Conservation (phyloP, 2,329 filamentous ascomycete species). For the Ophiostoma sp. region DNA sequence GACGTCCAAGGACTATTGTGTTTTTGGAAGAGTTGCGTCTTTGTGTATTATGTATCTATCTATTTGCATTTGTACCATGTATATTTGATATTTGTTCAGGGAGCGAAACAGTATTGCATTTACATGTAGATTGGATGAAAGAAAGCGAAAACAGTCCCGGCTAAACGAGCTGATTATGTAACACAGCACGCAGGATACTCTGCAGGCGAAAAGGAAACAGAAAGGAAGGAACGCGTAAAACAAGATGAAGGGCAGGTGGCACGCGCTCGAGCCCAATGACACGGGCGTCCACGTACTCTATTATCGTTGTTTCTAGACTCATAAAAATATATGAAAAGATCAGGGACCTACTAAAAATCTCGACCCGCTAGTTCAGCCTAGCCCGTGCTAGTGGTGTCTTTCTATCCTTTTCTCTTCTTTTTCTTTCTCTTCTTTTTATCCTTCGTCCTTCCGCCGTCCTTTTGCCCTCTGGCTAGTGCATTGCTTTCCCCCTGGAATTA, state of each 20-base stretch:
- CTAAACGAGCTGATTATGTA: background rate
- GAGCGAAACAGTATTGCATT: background rate
- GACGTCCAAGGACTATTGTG: background rate
- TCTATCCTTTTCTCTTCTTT: slow-evolving; percentile 11
- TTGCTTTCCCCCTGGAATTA: slow-evolving; percentile 6
- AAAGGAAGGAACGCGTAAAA: background rate
- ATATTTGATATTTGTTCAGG: background rate
- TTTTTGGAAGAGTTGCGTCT: background rate
- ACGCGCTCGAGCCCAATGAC: slow-evolving; percentile 6
- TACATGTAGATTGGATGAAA: no score
- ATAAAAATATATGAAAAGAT: background rate
- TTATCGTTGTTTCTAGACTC: background rate
- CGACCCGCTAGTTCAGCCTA: slow-evolving; percentile 19
- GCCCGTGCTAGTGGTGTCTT: slow-evolving; percentile 17
- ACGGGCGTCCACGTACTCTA: background rate
- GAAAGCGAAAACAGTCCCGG: no score
- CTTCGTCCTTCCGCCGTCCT: slow-evolving; percentile 14
- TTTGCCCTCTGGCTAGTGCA: background rate
- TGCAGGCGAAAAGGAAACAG: background rate
- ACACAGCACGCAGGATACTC: background rate
- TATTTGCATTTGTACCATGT: background rate
- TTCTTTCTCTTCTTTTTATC: background rate
- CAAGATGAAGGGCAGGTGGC: background rate
- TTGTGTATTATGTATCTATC: background rate
- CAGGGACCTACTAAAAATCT: slow-evolving; percentile 20